Conservation (phyloP, 2,329 filamentous ascomycete species). For the Leptographium procerum region DNA sequence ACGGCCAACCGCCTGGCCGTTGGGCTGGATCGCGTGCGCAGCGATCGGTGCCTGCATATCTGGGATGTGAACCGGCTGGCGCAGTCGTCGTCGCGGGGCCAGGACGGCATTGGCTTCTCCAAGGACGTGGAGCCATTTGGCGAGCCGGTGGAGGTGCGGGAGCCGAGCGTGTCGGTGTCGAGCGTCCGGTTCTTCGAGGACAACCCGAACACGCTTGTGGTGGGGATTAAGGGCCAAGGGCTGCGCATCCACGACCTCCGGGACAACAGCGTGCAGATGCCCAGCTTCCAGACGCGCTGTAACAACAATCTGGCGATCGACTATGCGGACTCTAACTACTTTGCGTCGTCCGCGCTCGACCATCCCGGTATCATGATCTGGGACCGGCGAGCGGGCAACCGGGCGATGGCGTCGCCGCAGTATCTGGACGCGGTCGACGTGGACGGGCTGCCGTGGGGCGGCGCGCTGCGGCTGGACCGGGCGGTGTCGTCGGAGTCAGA, state of each 20-base stretch:
- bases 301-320: conserved; percentile 68
- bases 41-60: conserved; percentile 71
- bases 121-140: conserved; percentile 35
- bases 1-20: conserved; percentile 61
- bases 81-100: conserved; percentile 19
- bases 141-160: conserved; percentile 47
- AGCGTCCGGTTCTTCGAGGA: conserved; percentile 75
- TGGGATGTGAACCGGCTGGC: conserved; percentile 63
- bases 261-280: conserved; percentile 17
- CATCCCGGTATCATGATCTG: conserved; percentile 66
- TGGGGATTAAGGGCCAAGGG: conserved; percentile 64
- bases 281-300: conserved; percentile 53
- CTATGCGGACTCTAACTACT: conserved; percentile 71
- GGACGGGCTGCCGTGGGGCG: conserved; percentile 53
- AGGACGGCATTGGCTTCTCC: conserved; percentile 32
- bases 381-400: conserved; percentile 57
- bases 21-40: conserved; percentile 68
- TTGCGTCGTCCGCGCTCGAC: conserved; percentile 67
- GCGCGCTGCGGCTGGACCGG: conserved; percentile 43
- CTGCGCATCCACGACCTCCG: conserved; percentile 69
- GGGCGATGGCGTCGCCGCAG: conserved; percentile 37
- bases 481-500: conserved; percentile 45
- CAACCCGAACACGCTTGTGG: conserved; percentile 62
- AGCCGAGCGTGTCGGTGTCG: conserved; percentile 63
- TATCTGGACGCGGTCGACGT: conserved; percentile 48